Conservation (phyloP, 192 early-diverging fungal genomes). For the Mortierella claussenii region DNA sequence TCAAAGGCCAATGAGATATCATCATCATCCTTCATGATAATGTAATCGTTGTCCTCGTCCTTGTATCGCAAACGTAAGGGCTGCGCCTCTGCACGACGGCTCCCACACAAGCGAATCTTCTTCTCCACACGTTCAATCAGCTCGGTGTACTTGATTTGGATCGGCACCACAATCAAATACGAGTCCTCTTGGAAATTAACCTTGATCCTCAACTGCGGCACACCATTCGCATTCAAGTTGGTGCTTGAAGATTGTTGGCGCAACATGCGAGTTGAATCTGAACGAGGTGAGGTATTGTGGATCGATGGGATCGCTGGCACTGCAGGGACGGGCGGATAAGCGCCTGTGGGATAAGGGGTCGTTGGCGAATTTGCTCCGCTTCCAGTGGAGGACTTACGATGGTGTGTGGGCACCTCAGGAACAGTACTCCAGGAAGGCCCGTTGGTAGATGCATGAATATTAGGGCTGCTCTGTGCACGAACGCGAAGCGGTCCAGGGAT, state of each 20-base stretch:
- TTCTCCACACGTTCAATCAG: slow-evolving; percentile 85
- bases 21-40: slow-evolving; percentile 90
- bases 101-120: slow-evolving; percentile 86
- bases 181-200: slow-evolving; percentile 90
- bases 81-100: slow-evolving; percentile 63
- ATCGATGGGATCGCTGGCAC: slow-evolving; percentile 25
- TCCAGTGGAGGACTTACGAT: slow-evolving; percentile 26
- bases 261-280: slow-evolving; percentile 19
- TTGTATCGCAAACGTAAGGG: slow-evolving; percentile 83
- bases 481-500: slow-evolving; percentile 54
- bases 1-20: slow-evolving; percentile 96
- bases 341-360: slow-evolving; percentile 21
- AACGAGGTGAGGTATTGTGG: slow-evolving; percentile 27
- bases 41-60: slow-evolving; percentile 94
- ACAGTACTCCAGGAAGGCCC: slow-evolving; percentile 32
- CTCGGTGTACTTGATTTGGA: slow-evolving; percentile 76
- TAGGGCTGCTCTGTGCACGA: slow-evolving; percentile 68
- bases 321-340: slow-evolving; percentile 14
- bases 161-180: slow-evolving; percentile 87
- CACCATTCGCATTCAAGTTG: slow-evolving; percentile 42
- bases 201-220: slow-evolving; percentile 80
- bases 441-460: slow-evolving; percentile 56
- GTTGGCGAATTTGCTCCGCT: slow-evolving; percentile 45
- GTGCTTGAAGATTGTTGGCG: slow-evolving; percentile 37
- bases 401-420: slow-evolving; percentile 37